These are phyloP conservation scores for Blastocystis sp. DNA, from an alignment of 352 stramenopile genomes.

Conservation along the genomic window DNA sequence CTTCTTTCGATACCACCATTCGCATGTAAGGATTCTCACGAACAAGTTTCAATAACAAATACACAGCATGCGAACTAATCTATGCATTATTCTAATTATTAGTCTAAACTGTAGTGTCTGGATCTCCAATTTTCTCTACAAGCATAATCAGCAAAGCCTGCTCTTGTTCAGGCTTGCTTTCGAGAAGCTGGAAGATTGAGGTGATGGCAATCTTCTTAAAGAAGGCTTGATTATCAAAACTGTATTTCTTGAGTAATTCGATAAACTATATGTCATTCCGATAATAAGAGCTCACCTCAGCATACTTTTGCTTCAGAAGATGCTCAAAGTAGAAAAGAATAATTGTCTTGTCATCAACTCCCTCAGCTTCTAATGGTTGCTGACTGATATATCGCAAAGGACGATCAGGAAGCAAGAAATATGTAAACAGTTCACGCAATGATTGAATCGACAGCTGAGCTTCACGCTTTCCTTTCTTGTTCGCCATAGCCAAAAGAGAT, in stretches of 20 bases:
- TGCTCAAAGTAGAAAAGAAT: slow-evolving; percentile 59
- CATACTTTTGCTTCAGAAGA: slow-evolving; percentile 47
- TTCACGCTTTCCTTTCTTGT: slow-evolving; percentile 76
- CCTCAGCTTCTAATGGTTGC: slow-evolving; percentile 10
- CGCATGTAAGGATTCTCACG: slow-evolving; percentile 77
- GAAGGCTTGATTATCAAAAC: slow-evolving; percentile 70
- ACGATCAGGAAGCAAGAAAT: slow-evolving; percentile 74
- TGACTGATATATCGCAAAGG: slow-evolving; percentile 34
- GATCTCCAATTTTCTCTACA: slow-evolving; percentile 79
- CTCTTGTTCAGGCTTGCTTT: slow-evolving; percentile 76
- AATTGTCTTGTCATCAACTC: slow-evolving; percentile 13
- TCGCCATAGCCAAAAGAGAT: slow-evolving; percentile 76
- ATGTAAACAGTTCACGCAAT: slow-evolving; percentile 77
- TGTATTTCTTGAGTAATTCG: slow-evolving; percentile 66
- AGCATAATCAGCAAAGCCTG: slow-evolving; percentile 74
- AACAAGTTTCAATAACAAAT: slow-evolving; percentile 75
- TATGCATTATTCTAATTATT: slow-evolving; percentile 64
- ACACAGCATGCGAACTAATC: slow-evolving; percentile 75
- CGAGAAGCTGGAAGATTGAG: slow-evolving; percentile 67
- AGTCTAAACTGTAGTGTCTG: slow-evolving; percentile 67
- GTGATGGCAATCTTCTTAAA: slow-evolving; percentile 58
- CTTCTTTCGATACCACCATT: slow-evolving; percentile 76
- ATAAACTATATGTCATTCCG: slow-evolving; percentile 17
- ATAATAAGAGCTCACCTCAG: neutral
- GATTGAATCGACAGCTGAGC: slow-evolving; percentile 77